phyloP scores from a whole-genome alignment of 2,329 filamentous ascomycete species.

The Pestalotiopsis sp. region DNA sequence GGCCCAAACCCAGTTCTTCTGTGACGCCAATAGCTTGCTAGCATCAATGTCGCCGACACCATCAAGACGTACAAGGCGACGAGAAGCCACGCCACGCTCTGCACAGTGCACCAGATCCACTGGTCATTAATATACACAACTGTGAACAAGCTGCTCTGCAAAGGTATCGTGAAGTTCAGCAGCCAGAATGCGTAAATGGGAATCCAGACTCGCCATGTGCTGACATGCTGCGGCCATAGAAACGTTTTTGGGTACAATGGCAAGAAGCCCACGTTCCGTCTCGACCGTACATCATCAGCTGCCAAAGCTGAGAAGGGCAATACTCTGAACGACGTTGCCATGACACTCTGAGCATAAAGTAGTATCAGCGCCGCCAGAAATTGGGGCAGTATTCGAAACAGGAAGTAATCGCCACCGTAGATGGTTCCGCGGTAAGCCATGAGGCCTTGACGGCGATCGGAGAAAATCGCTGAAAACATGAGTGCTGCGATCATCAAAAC shows the following conservation, averaged over 20 bases:
- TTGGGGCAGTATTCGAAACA: constrained; percentile 85
- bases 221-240: constrained; percentile 58
- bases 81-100: constrained; percentile 77
- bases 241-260: constrained; percentile 72
- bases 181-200: constrained; percentile 76
- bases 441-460: constrained; percentile 64
- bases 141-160: constrained; percentile 78
- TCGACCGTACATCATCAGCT: constrained; percentile 58
- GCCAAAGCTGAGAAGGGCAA: constrained; percentile 81
- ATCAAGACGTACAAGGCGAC: constrained; percentile 74
- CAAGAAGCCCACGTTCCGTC: constrained; percentile 69
- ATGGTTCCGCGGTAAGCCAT: constrained; percentile 67
- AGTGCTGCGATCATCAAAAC: constrained; percentile 73
- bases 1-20: constrained; percentile 70
- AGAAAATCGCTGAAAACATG: constrained; percentile 73
- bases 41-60: constrained; percentile 55
- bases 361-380: constrained; percentile 72
- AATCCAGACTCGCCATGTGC: constrained; percentile 67
- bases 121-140: constrained; percentile 55
- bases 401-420: constrained; percentile 76
- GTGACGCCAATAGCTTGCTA: constrained; percentile 67
- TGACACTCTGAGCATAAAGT: constrained; percentile 76
- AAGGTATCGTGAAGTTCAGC: constrained; percentile 76
- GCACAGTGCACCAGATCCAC: constrained; percentile 82
- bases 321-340: constrained; percentile 74